These are phyloP conservation scores for Trichoderma citrinoviride DNA, from an alignment of 2,329 filamentous ascomycete species.

Conservation along the genomic window DNA sequence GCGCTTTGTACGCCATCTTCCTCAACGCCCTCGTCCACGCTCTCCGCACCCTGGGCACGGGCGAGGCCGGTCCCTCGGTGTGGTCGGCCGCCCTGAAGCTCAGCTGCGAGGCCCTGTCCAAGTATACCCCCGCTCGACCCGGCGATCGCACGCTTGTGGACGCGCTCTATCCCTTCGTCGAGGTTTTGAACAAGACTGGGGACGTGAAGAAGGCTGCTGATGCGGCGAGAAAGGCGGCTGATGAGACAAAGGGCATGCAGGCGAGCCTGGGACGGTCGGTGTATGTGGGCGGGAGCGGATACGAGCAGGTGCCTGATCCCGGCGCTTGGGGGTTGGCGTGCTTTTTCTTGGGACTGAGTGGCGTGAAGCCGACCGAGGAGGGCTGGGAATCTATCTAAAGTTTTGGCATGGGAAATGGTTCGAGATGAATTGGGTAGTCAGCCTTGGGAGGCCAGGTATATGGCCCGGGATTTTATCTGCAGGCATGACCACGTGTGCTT, in stretches of 20 bases:
- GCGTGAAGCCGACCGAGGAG: conserved; percentile 42
- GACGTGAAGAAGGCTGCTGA: conserved; percentile 70
- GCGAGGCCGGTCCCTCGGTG: conserved; percentile 40
- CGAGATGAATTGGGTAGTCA: too few relatives aligned
- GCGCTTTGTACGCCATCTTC: conserved; percentile 73
- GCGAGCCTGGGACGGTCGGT: conserved; percentile 69
- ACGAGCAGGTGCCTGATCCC: conserved; percentile 53
- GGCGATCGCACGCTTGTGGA: conserved; percentile 92
- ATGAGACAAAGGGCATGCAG: conserved; percentile 87
- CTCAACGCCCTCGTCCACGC: conserved; percentile 77
- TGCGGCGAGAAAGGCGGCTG: conserved; percentile 72
- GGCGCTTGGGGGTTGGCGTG: conserved; percentile 74
- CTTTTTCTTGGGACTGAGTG: conserved; percentile 77
- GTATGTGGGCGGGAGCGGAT: conserved; percentile 45
- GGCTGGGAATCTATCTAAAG: conserved; percentile 37
- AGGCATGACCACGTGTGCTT: not conserved
- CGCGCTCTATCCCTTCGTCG: conserved; percentile 83
- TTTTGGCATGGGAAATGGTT: not conserved
- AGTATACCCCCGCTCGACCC: conserved; percentile 84
- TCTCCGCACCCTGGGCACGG: conserved; percentile 44
- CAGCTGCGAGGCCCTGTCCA: conserved; percentile 67
- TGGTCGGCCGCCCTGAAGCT: conserved; percentile 67
- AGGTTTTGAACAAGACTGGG: conserved; percentile 62
- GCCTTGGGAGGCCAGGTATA: too few relatives aligned
- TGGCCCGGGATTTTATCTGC: not conserved